Evolutionary conservation across 192 early-diverging fungal genomes (phyloP), one percentile per base, ranked within the genome.

Genomic region (Chytriomyces hyalinus): DNA sequence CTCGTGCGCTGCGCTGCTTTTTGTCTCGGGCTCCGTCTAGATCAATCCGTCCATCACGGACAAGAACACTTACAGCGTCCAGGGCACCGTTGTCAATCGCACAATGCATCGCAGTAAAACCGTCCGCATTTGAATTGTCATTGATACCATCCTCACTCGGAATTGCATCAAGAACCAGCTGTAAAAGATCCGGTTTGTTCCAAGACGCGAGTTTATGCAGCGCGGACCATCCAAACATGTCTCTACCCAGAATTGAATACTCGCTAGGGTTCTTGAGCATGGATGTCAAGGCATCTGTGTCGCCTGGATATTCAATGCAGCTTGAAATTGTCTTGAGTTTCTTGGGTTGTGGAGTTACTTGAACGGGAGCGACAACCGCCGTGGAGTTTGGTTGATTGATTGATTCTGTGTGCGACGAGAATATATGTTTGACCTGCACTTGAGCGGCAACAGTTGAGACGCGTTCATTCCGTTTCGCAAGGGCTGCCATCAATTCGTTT

Each of bases 191-290:
- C n/a, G 61, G 9, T 22, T 73, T 6, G 57, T 73, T 63, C 72
- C 72, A 73, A 36, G 60, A 63, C 7, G 72, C 60, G 43, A 62
- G 24, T 26, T 73, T 73, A 22, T 73, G 72, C 6, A 73, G 61
- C 24, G 72, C 72, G 0, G 72, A 45, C 57, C 57, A 73, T 8
- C 72, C 72, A 63, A 63, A 73, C 72, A 73, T 26, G 45, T 73
- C 72, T 50, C 44, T 26, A 17, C 72, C 72, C 13, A 22, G 20
- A 15, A 15, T 1, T 26, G 61, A n/a, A 26, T 63, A 73, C 8
- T 22, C 6, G 11, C 15, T 61, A 3, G 60, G 60, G 6, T 24
- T 28, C 7, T 17, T 10, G 20, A 73, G 60, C 60, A 73, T 61
- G 10, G 4, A 43, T 61, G 17, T 13, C 13, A 73, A 9, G 15